Percentiles rank a stretch among this genome's conserved stretches.
These are phyloP conservation scores for Trypanosoma rangeli DNA, from an alignment of 208 protist genomes.

Conservation along the genomic window DNA sequence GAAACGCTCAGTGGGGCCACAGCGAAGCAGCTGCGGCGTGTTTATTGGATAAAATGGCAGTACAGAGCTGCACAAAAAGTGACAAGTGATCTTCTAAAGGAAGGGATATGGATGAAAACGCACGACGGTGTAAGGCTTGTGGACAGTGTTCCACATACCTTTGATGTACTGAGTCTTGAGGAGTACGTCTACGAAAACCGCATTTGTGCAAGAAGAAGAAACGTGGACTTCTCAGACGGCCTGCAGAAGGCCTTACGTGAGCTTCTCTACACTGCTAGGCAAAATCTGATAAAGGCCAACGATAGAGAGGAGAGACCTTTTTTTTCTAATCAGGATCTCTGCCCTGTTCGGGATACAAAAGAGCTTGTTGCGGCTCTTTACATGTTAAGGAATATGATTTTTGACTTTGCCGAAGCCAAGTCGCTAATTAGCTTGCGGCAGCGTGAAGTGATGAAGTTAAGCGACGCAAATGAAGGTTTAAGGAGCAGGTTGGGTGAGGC, in stretches of 20 bases:
- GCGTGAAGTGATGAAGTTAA: conserved; percentile 25
- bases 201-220: neutral
- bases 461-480: conserved; percentile 15
- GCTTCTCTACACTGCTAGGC: conserved; percentile 43
- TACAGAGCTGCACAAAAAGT: conserved; percentile 8
- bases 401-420: conserved; percentile 45
- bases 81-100: conserved; percentile 14
- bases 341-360: conserved; percentile 48
- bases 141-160: conserved; percentile 42
- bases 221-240: conserved; percentile 44
- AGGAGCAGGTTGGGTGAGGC: neutral
- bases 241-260: conserved; percentile 45
- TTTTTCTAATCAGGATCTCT: conserved; percentile 28
- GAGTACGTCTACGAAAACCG: conserved; percentile 30
- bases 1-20: neutral
- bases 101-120: conserved; percentile 3
- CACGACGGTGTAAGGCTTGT: conserved; percentile 12
- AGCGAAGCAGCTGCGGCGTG: neutral
- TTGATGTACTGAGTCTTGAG: conserved; percentile 34
- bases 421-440: conserved; percentile 44
- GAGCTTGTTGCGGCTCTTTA: conserved; percentile 39
- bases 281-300: conserved; percentile 9
- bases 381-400: conserved; percentile 48
- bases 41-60: conserved; percentile 20
- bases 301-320: neutral